A percentile compares a stretch with the other conserved stretches of the same genome.
Evolutionary conservation across 2,329 filamentous ascomycete genomes (phyloP).

Genomic region (Colletotrichum somersetense): DNA sequence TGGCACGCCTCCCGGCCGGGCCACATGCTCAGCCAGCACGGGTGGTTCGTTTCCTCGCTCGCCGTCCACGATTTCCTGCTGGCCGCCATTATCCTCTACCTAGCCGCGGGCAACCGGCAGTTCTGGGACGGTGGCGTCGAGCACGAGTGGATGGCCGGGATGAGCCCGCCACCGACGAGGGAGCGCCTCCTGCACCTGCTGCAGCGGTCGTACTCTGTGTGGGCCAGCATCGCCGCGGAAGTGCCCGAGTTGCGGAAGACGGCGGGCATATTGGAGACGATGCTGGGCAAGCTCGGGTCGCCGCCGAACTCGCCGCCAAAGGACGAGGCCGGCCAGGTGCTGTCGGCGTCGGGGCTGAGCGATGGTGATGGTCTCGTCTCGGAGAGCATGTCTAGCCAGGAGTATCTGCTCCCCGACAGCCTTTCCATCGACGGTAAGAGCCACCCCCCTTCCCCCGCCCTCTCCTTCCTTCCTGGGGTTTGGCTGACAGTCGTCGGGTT

Average conservation of each 20-base stretch:
- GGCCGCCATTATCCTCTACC: constrained; percentile 70
- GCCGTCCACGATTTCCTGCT: constrained; percentile 72
- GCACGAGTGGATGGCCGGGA: constrained; percentile 52
- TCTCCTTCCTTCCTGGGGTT: not conserved
- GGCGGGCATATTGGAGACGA: constrained; percentile 58
- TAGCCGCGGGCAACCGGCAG: constrained; percentile 60
- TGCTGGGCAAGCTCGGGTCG: constrained; percentile 58
- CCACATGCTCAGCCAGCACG: constrained; percentile 63
- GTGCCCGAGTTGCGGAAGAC: constrained; percentile 60
- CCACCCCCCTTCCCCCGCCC: not conserved
- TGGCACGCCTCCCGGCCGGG: constrained; percentile 65
- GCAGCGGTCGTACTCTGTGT: constrained; percentile 58
- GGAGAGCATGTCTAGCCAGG: constrained; percentile 42
- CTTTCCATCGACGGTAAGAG: constrained; percentile 36
- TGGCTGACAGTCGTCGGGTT: not conserved
- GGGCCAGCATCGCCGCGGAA: constrained; percentile 55
- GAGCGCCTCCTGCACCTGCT: constrained; percentile 57
- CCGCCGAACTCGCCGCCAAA: constrained; percentile 45
- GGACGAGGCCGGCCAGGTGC: constrained; percentile 23
- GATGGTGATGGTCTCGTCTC: constrained; percentile 39
- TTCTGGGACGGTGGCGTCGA: constrained; percentile 54
- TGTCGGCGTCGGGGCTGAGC: constrained; percentile 35
- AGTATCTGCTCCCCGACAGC: constrained; percentile 43
- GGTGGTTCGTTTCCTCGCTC: constrained; percentile 70
- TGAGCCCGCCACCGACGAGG: constrained; percentile 51